Conservation (phyloP, 768 basidiomycete species). For the Mycena vitilis region DNA sequence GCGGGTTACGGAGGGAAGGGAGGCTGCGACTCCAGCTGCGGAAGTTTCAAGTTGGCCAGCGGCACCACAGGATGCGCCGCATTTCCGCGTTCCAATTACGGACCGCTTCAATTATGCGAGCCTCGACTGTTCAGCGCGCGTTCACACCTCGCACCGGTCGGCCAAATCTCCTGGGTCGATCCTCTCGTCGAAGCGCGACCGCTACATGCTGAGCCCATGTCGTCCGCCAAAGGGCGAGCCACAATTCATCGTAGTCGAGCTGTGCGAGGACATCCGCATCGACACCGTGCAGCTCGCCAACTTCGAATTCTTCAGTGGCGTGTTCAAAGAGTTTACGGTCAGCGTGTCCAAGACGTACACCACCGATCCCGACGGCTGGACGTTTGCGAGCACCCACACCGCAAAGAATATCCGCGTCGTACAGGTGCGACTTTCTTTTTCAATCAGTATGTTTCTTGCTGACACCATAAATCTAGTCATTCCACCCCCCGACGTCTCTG, state of each 20-base stretch:
- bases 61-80: constrained; percentile 59
- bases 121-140: constrained; percentile 91
- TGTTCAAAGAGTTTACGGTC: constrained; percentile 92
- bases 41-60: constrained; percentile 33
- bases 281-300: constrained; percentile 97
- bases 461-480: constrained; percentile 60
- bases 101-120: constrained; percentile 97
- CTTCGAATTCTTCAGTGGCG: constrained; percentile 97
- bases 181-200: constrained; percentile 88
- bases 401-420: constrained; percentile 94
- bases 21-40: constrained; percentile 25
- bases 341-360: constrained; percentile 88
- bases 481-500: constrained; percentile 79
- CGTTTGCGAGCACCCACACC: constrained; percentile 77
- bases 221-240: constrained; percentile 61
- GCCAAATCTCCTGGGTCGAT: constrained; percentile 89
- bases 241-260: constrained; percentile 92
- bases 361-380: constrained; percentile 72
- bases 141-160: constrained; percentile 84
- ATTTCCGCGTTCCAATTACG: constrained; percentile 78
- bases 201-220: constrained; percentile 98
- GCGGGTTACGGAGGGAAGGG: constrained; percentile 12
- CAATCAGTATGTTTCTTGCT: background rate
- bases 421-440: constrained; percentile 68
- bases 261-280: constrained; percentile 97